Evolutionary conservation across 139 green algal genomes (phyloP).

Genomic region (Chlamydomonas urium): DNA sequence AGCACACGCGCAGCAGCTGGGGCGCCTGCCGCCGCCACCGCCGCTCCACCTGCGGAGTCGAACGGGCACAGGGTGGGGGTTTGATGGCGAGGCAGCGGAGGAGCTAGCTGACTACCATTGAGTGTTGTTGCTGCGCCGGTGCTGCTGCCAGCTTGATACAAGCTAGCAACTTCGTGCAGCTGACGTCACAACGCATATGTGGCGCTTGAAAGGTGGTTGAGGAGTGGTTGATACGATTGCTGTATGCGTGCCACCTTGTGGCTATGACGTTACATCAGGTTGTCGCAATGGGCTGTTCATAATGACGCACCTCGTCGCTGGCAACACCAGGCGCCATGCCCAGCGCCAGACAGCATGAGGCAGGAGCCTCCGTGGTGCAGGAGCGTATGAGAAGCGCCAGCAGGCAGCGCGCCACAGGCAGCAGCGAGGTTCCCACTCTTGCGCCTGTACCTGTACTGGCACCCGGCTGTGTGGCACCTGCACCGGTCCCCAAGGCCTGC

Average conservation of each 20-base stretch:
- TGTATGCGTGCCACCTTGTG: not conserved
- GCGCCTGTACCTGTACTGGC: not conserved
- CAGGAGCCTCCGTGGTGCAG: constrained; percentile 5
- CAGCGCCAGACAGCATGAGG: constrained; percentile 26
- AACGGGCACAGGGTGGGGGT: not conserved
- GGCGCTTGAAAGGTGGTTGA: not conserved
- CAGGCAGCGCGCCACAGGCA: constrained; percentile 24
- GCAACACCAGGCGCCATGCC: not conserved
- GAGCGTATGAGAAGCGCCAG: constrained; percentile 52
- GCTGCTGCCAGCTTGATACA: not conserved
- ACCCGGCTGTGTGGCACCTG: not conserved
- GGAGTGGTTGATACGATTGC: not conserved
- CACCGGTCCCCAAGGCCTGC: not conserved
- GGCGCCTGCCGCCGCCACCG: constrained; percentile 30
- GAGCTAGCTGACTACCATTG: not conserved
- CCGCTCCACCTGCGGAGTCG: not conserved
- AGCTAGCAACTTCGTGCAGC: not conserved
- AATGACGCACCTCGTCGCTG: not conserved
- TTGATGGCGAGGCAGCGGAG: not conserved
- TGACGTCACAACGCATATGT: not conserved
- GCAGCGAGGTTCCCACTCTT: not conserved
- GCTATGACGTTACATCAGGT: not conserved
- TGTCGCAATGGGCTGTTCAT: not conserved
- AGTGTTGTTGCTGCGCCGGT: not conserved
- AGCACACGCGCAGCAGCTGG: constrained; percentile 33